Conservation (phyloP, 139 green algal species). For the Ettlia oleoabundans region DNA sequence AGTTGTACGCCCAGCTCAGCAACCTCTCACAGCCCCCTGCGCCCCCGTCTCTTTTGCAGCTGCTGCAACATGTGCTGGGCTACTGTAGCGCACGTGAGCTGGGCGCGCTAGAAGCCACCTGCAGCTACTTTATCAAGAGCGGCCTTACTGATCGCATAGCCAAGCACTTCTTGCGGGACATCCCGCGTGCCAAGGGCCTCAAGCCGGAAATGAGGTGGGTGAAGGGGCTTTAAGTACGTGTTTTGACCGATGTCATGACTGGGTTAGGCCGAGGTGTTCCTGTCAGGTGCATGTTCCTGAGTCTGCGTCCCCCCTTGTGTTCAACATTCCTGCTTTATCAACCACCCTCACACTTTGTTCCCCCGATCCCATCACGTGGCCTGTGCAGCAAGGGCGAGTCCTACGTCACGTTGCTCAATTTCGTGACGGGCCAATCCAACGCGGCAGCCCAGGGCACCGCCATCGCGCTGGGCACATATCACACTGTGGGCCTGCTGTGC, state of each 20-base stretch:
- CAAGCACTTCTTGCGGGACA: constrained; percentile 57
- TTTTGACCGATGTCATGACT: no score
- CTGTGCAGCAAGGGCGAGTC: constrained; percentile 69
- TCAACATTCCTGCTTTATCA: no score
- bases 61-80: constrained; percentile 71
- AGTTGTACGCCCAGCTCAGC: no score
- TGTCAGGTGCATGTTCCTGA: not conserved
- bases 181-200: constrained; percentile 73
- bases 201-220: constrained; percentile 63
- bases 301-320: no score
- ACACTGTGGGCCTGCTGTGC: constrained; percentile 67
- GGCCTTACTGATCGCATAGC: constrained; percentile 68
- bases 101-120: constrained; percentile 69
- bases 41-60: constrained; percentile 38
- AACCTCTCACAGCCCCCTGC: not conserved
- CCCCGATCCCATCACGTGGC: no score
- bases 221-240: not conserved
- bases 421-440: constrained; percentile 70
- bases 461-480: constrained; percentile 72
- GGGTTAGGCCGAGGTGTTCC: not conserved
- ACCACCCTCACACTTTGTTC: no score
- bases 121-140: constrained; percentile 64
- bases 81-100: constrained; percentile 64
- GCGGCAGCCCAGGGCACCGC: constrained; percentile 75
- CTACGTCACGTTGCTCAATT: constrained; percentile 70